Evolutionary conservation across 2,329 filamentous ascomycete species (phyloP), one percentile per base, ranked within the genome.

Genomic region (Phyllosticta capitalensis): DNA sequence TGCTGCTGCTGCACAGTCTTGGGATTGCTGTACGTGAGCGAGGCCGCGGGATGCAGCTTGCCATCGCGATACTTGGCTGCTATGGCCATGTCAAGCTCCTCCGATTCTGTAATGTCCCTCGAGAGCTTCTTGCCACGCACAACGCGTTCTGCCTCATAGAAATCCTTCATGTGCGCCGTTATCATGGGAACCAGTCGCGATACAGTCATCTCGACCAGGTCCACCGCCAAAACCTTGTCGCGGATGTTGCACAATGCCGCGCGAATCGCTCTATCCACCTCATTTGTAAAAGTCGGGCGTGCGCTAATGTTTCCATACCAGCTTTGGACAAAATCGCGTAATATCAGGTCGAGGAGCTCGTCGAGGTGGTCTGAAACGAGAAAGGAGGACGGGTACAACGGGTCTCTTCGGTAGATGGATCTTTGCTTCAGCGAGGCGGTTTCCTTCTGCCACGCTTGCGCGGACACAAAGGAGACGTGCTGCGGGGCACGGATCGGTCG

Each of bases 71-170:
- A 99, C 74, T 95, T 96, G 49, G 84, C 87, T n/a, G 94, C 94
- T 72, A 99, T 95, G 1, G 94, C 94, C 65, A 95, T 79, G 72
- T 97, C 92, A 67, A 99, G 78, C 79, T 99, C 94, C 69, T 96
- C 92, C 0, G 92, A 95, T 75, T 99, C 94, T 2, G 95, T 97
- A 59, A 99, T 86, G 64, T 87, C 91, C 56, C 90, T 85, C 66
- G 91, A 94, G 60, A 97, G 78, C 72, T 95, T 90, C 70, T 86
- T 88, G 12, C 95, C 95, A 58, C 92, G 83, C 10, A 99, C 89
- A 9, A 85, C 82, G 60, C 88, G 83, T 76, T 99, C 94, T 0
- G 94, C 94, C 64, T 94, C 86, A 71, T 92, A 90, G 66, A 96
- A 96, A 65, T 96, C 90, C 65, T 84, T 89, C 67, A 99, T 84